These are phyloP conservation scores for Elaeis guineensis DNA, from an alignment of 176 grass and related monocot species.

Conservation along the genomic window DNA sequence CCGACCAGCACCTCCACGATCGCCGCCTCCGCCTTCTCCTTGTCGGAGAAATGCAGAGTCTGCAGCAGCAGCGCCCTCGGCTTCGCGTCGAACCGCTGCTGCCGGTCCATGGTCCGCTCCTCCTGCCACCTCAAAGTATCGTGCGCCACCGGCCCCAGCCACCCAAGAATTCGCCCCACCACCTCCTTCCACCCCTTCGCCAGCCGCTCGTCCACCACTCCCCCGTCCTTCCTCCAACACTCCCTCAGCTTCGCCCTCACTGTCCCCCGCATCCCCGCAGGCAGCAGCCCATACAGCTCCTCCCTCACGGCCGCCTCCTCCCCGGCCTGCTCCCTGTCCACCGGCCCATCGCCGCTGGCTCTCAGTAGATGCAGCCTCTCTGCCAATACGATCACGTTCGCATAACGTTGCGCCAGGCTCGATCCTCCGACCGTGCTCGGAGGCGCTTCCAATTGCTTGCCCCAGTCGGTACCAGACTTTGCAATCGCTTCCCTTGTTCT, in stretches of 20 bases:
- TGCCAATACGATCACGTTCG: conserved; percentile 51
- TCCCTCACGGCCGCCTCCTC: conserved; percentile 46
- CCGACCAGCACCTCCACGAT: conserved; percentile 68
- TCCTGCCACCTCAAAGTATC: conserved; percentile 71
- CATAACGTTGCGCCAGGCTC: conserved; percentile 52
- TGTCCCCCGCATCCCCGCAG: conserved; percentile 37
- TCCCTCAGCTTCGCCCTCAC: conserved; percentile 56
- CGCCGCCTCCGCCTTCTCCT: conserved; percentile 50
- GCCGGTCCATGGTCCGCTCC: conserved; percentile 65
- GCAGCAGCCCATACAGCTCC: conserved; percentile 70
- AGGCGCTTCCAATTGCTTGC: conserved; percentile 22
- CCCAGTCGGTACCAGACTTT: conserved; percentile 2
- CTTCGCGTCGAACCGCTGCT: conserved; percentile 43
- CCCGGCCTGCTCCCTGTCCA: conserved; percentile 9
- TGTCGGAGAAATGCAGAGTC: conserved; percentile 77
- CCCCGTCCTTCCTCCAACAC: conserved; percentile 26
- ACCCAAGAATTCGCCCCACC: conserved; percentile 34
- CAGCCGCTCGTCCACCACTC: conserved; percentile 25
- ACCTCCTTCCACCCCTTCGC: conserved; percentile 35
- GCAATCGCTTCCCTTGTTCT: conserved; percentile 14
- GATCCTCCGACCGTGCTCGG: conserved; percentile 46
- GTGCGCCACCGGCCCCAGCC: conserved; percentile 60
- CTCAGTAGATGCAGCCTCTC: conserved; percentile 29
- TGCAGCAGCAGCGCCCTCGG: conserved; percentile 55
- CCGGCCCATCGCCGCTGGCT: conserved; percentile 2